phyloP scores from a whole-genome alignment of 768 basidiomycete species.

The Mycena pura region DNA sequence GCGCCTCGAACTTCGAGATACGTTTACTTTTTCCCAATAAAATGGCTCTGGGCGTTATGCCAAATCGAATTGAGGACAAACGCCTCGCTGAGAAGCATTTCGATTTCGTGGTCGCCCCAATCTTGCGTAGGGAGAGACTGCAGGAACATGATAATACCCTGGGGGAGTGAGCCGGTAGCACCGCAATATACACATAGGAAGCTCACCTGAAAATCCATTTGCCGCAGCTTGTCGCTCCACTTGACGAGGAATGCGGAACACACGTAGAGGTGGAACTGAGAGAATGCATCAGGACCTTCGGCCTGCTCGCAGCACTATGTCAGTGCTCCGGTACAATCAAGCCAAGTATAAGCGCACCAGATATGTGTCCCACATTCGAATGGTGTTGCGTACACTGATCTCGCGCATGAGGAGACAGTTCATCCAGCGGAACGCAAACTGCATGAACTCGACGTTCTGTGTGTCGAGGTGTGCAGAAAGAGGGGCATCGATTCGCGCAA shows the following conservation, averaged over 20 bases:
- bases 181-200: background rate
- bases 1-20: background rate
- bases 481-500: conserved; percentile 89
- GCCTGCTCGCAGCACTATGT: conserved; percentile 69
- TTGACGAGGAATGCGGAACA: conserved; percentile 96
- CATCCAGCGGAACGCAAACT: conserved; percentile 99
- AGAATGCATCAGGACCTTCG: conserved; percentile 97
- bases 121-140: conserved; percentile 90
- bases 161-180: too few species aligned
- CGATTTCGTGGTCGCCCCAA: conserved; percentile 96
- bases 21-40: conserved; percentile 55
- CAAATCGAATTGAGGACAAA: conserved; percentile 93
- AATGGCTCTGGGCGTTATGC: conserved; percentile 92
- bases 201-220: conserved; percentile 97
- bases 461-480: conserved; percentile 85
- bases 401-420: conserved; percentile 98
- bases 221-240: conserved; percentile 91
- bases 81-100: conserved; percentile 93
- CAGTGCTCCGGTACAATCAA: background rate
- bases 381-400: conserved; percentile 94
- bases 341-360: conserved; percentile 61
- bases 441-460: conserved; percentile 98
- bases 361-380: conserved; percentile 99
- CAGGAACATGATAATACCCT: conserved; percentile 99
- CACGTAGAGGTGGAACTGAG: conserved; percentile 97